Evolutionary conservation across 306 rosid genomes (phyloP), one percentile per base, ranked within the genome.

Genomic region (Hylodesmum podocarpum): DNA sequence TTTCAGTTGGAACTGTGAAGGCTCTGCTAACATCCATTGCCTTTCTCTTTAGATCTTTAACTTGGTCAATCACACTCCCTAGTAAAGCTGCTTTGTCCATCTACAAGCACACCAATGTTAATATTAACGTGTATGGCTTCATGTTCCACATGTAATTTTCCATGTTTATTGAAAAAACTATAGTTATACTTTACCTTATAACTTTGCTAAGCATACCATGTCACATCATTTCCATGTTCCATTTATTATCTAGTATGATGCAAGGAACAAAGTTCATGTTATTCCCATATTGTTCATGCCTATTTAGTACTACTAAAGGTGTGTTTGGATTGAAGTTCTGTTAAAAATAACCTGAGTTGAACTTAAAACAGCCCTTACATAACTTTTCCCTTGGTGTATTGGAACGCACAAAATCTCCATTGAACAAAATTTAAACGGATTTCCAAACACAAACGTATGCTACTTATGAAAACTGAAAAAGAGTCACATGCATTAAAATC

Each of bases 21-120:
- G 72, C 74, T 69, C 83, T 86, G 80, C 89, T 86, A 1, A 86
- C 82, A 70, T 96, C 97, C 84, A 51, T 82, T 25, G 99, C 98
- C 83, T 88, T 92, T 88, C 90, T 13, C 84, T 91, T 96, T 27
- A 96, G 97, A 57, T 96, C 98, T 63, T 93, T 96, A 11, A 96
- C 98, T 6, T 88, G 93, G 8, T 96, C 97, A 43, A 96, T 92
- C 78, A 86, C 99, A 27, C 97, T 91, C 61, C 99, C 98, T 51
- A 96, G 73, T 33, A 96, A 83, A 46, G 99, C 97, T 64, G 99
- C 99, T 69, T 92, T 96, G 88, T 96, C 98, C 99, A 96, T 92
- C 98, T 96, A 81, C 78, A 84, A 61, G 18, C 66, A 54, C 53
- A 81, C 14, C 63, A 16, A 76, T 50, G 9, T 55, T 40, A 27